Conservation (phyloP, 768 basidiomycete species). For the Saitozyma sp. region DNA sequence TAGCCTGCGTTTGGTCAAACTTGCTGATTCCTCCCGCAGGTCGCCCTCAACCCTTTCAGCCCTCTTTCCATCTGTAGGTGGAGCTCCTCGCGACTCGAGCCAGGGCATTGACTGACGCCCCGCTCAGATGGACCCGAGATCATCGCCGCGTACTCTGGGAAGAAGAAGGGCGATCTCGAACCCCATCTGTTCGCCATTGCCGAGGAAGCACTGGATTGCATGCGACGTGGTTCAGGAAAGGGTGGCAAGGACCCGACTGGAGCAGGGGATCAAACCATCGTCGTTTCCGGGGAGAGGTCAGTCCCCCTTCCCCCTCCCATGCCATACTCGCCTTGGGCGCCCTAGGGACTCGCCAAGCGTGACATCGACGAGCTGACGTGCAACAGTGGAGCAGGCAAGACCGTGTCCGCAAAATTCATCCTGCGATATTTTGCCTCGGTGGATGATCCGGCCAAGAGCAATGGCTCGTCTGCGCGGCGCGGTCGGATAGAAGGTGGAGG, state of each 20-base stretch:
- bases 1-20: neutral
- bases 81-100: neutral
- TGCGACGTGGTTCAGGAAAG: slow-evolving; percentile 64
- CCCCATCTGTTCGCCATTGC: slow-evolving; percentile 99
- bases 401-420: slow-evolving; percentile 98
- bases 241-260: slow-evolving; percentile 58
- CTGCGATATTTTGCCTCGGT: slow-evolving; percentile 99
- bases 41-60: slow-evolving; percentile 98
- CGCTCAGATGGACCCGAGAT: slow-evolving; percentile 77
- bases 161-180: slow-evolving; percentile 89
- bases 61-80: slow-evolving; percentile 77
- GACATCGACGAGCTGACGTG: slow-evolving; percentile 8
- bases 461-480: slow-evolving; percentile 75
- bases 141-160: slow-evolving; percentile 92
- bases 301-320: slow-evolving; percentile 30
- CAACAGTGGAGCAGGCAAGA: slow-evolving; percentile 93
- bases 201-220: slow-evolving; percentile 96
- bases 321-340: too few species aligned
- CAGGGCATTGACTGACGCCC: neutral
- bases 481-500: slow-evolving; percentile 19
- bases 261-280: slow-evolving; percentile 93
- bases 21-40: slow-evolving; percentile 49
- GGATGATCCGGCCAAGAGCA: slow-evolving; percentile 71
- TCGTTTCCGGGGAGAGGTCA: slow-evolving; percentile 96
- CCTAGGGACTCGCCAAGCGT: neutral